phyloP scores from a whole-genome alignment of 495 filamentous ascomycete genomes.

The Annulohypoxylon moriforme region DNA sequence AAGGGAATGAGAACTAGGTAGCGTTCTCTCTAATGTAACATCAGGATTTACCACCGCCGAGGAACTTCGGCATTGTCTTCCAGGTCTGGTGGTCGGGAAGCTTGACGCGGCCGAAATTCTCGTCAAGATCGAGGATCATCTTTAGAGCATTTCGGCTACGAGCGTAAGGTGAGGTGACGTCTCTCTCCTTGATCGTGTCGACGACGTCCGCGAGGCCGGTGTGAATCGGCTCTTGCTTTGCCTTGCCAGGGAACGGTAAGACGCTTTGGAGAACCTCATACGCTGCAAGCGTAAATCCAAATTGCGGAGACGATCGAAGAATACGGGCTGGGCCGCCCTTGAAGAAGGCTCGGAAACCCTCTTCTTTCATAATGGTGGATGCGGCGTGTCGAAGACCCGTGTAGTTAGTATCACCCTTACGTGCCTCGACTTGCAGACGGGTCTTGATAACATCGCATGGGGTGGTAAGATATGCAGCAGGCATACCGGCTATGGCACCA shows the following conservation, averaged over 20 bases:
- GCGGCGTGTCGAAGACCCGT: slow-evolving; percentile 89
- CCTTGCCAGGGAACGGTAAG: slow-evolving; percentile 80
- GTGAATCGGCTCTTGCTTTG: slow-evolving; percentile 54
- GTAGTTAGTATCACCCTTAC: slow-evolving; percentile 92
- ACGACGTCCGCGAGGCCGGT: slow-evolving; percentile 53
- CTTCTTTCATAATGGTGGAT: slow-evolving; percentile 82
- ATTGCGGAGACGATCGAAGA: slow-evolving; percentile 92
- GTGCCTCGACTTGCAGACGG: slow-evolving; percentile 93
- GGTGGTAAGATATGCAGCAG: slow-evolving; percentile 95
- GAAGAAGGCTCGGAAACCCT: slow-evolving; percentile 96
- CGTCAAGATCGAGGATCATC: slow-evolving; percentile 93
- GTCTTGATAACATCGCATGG: slow-evolving; percentile 99
- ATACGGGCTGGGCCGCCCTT: slow-evolving; percentile 97
- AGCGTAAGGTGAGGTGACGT: slow-evolving; percentile 78
- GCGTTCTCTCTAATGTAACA: slow-evolving; percentile 32
- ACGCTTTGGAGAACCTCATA: slow-evolving; percentile 91
- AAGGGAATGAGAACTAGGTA: slow-evolving; percentile 27
- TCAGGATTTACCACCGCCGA: slow-evolving; percentile 44
- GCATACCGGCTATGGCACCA: slow-evolving; percentile 98
- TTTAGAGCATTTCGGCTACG: slow-evolving; percentile 95
- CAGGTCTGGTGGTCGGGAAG: slow-evolving; percentile 66
- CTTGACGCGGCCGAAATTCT: slow-evolving; percentile 81
- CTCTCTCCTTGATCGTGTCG: slow-evolving; percentile 61
- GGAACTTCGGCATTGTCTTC: slow-evolving; percentile 58
- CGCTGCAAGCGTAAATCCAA: slow-evolving; percentile 94